A percentile compares a stretch with the other conserved stretches of the same genome.
phyloP scores from a whole-genome alignment of 192 early-diverging fungal genomes.

The Gamsiella multidivaricata region DNA sequence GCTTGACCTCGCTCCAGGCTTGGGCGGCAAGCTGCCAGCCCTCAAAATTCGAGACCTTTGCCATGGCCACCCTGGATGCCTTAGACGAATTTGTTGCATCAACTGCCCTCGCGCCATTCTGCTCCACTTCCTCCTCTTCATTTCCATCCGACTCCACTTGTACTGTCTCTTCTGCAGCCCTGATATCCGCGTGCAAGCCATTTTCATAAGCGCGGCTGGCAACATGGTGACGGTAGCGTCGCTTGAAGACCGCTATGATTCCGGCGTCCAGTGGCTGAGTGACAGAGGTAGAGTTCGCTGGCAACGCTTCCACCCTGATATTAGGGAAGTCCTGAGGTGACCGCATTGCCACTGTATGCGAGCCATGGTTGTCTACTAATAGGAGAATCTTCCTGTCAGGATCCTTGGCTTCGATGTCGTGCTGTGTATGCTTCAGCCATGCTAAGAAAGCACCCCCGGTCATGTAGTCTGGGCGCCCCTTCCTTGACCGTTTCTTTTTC shows the following conservation, averaged over 20 bases:
- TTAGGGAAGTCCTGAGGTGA: neutral
- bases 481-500: neutral
- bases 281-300: conserved; percentile 9
- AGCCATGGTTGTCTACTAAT: neutral
- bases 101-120: too few relatives aligned
- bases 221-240: neutral
- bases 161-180: too few relatives aligned
- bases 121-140: too few relatives aligned
- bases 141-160: too few relatives aligned
- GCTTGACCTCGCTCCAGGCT: neutral
- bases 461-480: conserved; percentile 5
- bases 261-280: too few relatives aligned
- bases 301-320: neutral
- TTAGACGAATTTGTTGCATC: too few relatives aligned
- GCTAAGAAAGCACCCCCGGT: neutral
- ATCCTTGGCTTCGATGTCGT: neutral
- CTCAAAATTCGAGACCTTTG: neutral
- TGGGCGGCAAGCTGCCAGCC: neutral
- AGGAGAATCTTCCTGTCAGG: neutral
- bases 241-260: conserved; percentile 7
- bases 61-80: too few relatives aligned
- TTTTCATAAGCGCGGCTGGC: too few relatives aligned
- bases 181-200: too few relatives aligned
- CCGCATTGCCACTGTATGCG: conserved; percentile 1
- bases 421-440: neutral